Base-by-base conservation (phyloP, 1,284 basidiomycete genomes). In the Naganishia liquefaciens region DNA sequence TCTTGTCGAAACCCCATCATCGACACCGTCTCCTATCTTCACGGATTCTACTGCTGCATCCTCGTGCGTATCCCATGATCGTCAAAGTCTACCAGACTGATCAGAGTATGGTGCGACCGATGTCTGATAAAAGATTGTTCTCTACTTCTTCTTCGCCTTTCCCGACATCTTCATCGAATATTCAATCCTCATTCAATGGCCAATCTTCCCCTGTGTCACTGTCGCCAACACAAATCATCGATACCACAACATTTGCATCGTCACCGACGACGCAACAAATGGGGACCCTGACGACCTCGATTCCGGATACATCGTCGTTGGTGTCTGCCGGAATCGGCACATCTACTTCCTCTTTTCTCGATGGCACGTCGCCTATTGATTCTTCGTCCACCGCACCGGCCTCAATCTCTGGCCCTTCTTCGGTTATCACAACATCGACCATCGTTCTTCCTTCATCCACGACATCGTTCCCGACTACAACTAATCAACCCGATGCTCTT, bases 61-160 rank as follows among this genome's bases (percentile, higher is more conserved):
- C 25, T 55, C 54, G 54, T 55, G 17, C 54, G 54, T 55, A 55
- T 25, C 44, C 54, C n/a, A 21, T 27, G 54, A 42, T 55, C 54
- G 19, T 42, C 44, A 27, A 19, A 4, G n/a, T 55, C 43, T 42
- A 42, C 33, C 33, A 37, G 23, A 44, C 54, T 55, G 54, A 55
- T 55, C 40, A 13, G 27, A 27, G 28, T 44, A 25, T 21, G 51
- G 33, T 39, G 37, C 19, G 39, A 43, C 37, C 43, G 54, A 55
- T 25, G 10, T 33, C 54, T 55, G 43, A 55, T 25, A 42, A 13
- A 55, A 55, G 54, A 28, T 21, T 37, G 23, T 23, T 55, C 54
- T 55, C 54, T 55, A 44, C 54, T 27, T 43, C 28, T 55, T 55
- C 54, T 42, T 44, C 54, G 17, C 23, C 39, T 46, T n/a, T 27